Percentiles rank a stretch among this genome's conserved stretches.
Conservation (phyloP, 2,329 filamentous ascomycete species). For the Paraphoma chrysanthemicola region DNA sequence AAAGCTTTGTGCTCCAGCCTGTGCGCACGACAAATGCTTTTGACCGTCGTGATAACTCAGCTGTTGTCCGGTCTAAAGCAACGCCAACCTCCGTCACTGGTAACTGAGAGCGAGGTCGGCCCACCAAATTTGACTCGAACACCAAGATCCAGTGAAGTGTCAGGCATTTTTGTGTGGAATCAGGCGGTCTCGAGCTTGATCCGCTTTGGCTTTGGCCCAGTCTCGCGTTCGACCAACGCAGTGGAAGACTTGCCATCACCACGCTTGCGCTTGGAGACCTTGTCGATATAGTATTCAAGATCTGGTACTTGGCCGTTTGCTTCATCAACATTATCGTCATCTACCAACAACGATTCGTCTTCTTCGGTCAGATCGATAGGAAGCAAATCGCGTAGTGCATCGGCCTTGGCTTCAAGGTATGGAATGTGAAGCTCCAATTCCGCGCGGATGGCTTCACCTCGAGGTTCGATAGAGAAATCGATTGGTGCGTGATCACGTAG, state of each 20-base stretch:
- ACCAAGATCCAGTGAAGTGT: too few species aligned
- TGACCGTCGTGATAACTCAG: too few species aligned
- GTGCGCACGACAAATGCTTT: too few species aligned
- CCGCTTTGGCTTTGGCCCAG: neutral
- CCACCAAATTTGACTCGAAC: too few species aligned
- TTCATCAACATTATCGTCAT: neutral
- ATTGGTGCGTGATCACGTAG: conserved; percentile 8
- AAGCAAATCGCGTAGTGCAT: neutral
- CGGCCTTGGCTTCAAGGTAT: conserved; percentile 1
- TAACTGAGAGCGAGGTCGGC: too few species aligned
- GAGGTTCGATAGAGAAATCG: conserved; percentile 6
- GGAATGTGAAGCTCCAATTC: conserved; percentile 5
- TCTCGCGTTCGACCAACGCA: neutral
- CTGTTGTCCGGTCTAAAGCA: too few species aligned
- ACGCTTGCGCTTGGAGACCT: neutral
- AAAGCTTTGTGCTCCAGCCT: too few species aligned
- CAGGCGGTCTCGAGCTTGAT: neutral
- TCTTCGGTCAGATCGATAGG: neutral
- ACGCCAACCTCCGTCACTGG: too few species aligned
- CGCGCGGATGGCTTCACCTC: conserved; percentile 7
- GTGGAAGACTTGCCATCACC: neutral
- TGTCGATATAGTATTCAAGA: neutral
- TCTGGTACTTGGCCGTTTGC: neutral
- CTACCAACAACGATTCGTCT: neutral
- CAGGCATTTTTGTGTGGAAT: neutral